Percentiles rank a stretch among this genome's conserved stretches.
phyloP scores from a whole-genome alignment of 2,329 filamentous ascomycete species.

The Fusarium sacchari region DNA sequence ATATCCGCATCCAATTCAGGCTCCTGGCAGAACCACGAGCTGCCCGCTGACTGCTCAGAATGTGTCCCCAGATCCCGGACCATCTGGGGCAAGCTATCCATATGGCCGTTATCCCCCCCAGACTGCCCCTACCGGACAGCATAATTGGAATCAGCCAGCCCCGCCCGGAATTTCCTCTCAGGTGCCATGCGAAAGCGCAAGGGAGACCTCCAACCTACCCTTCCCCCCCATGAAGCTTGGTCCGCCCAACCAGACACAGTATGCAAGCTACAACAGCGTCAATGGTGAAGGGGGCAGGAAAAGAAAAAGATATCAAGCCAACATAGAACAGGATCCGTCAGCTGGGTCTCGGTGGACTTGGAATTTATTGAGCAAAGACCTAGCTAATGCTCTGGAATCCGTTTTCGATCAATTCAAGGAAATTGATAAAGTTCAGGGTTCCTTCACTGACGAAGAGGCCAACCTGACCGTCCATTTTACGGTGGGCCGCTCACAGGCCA shows the following conservation, averaged over 20 bases:
- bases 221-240: too few species aligned
- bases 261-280: neutral
- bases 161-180: neutral
- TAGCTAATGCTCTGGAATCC: neutral
- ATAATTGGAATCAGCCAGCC: neutral
- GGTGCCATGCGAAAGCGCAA: too few species aligned
- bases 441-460: too few species aligned
- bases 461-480: too few species aligned
- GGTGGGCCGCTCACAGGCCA: too few species aligned
- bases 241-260: neutral
- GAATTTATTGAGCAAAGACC: neutral
- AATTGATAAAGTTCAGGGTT: too few species aligned
- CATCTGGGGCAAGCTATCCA: neutral
- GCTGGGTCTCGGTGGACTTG: neutral
- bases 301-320: too few species aligned
- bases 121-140: neutral
- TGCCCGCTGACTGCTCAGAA: neutral
- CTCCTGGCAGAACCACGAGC: neutral
- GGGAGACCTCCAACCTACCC: too few species aligned
- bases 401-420: neutral
- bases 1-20: neutral
- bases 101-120: neutral
- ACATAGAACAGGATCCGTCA: neutral
- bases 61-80: neutral
- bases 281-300: neutral